Percentiles rank a stretch among this genome's conserved stretches.
Conservation (phyloP, 257 asterid genomes). For the Apocynum venetum region DNA sequence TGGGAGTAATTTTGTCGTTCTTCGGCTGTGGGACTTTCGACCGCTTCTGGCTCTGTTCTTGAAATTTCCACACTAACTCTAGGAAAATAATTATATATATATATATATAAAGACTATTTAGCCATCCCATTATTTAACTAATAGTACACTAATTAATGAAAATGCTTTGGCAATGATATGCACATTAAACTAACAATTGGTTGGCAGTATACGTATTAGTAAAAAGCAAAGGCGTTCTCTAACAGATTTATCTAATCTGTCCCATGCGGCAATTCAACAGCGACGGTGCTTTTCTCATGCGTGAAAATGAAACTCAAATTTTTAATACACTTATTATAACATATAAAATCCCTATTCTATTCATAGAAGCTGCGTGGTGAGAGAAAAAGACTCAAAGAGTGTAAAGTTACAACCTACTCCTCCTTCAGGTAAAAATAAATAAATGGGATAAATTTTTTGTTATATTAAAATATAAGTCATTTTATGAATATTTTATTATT, state of each 20-base stretch:
- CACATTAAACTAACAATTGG: neutral
- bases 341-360: neutral
- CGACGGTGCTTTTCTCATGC: neutral
- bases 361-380: neutral
- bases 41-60: conserved; percentile 32
- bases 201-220: neutral
- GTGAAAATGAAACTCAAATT: neutral
- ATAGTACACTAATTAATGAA: neutral
- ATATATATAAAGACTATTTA: neutral
- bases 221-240: neutral
- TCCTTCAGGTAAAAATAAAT: no score
- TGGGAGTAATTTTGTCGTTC: conserved; percentile 16
- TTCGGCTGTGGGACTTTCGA: neutral
- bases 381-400: neutral
- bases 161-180: neutral
- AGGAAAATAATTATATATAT: neutral
- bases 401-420: neutral
- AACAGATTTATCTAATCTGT: neutral
- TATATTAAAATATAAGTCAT: no score
- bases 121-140: neutral
- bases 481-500: no score
- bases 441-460: no score
- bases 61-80: conserved; percentile 53
- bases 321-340: neutral
- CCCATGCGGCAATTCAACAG: neutral